These are phyloP conservation scores for Ilex aquifolium DNA, from an alignment of 257 asterid species.

Conservation along the genomic window DNA sequence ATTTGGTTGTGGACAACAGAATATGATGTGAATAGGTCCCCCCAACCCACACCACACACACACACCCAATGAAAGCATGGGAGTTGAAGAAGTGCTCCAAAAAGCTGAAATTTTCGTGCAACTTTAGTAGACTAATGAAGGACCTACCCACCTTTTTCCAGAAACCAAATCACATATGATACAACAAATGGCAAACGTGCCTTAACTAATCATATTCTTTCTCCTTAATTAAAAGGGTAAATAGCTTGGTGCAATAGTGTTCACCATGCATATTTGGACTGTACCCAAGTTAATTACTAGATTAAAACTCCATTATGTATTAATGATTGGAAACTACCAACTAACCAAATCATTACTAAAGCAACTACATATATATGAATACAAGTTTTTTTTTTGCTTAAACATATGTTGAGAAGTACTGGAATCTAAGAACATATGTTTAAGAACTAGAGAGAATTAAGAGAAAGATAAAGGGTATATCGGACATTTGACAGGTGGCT, in stretches of 20 bases:
- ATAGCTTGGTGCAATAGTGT: not conserved
- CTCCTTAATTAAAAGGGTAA: slow-evolving; percentile 1
- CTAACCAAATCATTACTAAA: slow-evolving; percentile 26
- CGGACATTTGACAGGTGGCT: too few relatives aligned
- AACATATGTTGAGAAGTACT: slow-evolving; percentile 16
- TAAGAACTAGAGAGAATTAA: too few relatives aligned
- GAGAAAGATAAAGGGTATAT: too few relatives aligned
- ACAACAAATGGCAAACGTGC: slow-evolving; percentile 33
- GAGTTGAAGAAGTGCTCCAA: slow-evolving; percentile 45
- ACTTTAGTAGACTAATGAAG: slow-evolving; percentile 18
- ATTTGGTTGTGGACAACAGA: not conserved
- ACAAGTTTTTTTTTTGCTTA: slow-evolving; percentile 1
- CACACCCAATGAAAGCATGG: slow-evolving; percentile 8
- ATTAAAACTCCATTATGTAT: slow-evolving; percentile 38
- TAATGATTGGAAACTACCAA: slow-evolving; percentile 39
- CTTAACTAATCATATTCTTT: slow-evolving; percentile 17
- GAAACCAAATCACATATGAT: slow-evolving; percentile 30
- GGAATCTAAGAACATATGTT: too few relatives aligned
- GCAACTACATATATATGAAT: slow-evolving; percentile 8
- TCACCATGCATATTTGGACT: slow-evolving; percentile 14
- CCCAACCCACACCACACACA: not conserved
- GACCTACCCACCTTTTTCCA: slow-evolving; percentile 18
- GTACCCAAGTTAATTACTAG: slow-evolving; percentile 25
- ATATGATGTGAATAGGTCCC: slow-evolving; percentile 22
- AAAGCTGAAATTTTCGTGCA: slow-evolving; percentile 46